Conservation (phyloP, 805 yeast species). For the Lipomyces orientalis region DNA sequence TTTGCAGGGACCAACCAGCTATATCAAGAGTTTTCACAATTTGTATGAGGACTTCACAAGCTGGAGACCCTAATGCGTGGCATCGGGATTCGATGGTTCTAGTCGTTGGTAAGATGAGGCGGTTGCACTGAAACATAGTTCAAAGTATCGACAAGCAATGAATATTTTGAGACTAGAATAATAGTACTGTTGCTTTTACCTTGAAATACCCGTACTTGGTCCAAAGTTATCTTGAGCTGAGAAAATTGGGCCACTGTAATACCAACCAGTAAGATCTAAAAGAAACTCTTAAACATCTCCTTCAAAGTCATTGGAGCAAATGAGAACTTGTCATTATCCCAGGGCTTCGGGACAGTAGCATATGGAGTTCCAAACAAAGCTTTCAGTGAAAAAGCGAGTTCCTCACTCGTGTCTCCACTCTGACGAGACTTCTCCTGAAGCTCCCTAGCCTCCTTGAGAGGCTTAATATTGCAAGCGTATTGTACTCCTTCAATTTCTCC, state of each 20-base stretch:
- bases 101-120: too few species aligned
- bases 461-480: background rate
- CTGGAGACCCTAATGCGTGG: constrained; percentile 1
- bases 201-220: background rate
- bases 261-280: background rate
- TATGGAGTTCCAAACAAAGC: constrained; percentile 9
- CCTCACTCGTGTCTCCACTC: constrained; percentile 2
- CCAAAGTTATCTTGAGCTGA: background rate
- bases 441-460: constrained; percentile 6
- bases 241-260: background rate
- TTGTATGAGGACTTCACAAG: background rate
- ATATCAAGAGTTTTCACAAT: background rate
- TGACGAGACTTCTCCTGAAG: constrained; percentile 5
- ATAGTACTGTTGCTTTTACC: background rate
- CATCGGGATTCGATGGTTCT: too few species aligned
- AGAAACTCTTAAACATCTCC: constrained; percentile 3
- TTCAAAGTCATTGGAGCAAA: background rate
- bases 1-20: background rate
- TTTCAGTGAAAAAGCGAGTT: constrained; percentile 6
- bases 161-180: too few species aligned
- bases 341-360: constrained; percentile 5
- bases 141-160: too few species aligned
- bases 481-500: background rate
- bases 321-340: constrained; percentile 3
- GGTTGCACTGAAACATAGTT: too few species aligned